Conservation (phyloP, 441 rosid species). For the Bruguiera hainesii region DNA sequence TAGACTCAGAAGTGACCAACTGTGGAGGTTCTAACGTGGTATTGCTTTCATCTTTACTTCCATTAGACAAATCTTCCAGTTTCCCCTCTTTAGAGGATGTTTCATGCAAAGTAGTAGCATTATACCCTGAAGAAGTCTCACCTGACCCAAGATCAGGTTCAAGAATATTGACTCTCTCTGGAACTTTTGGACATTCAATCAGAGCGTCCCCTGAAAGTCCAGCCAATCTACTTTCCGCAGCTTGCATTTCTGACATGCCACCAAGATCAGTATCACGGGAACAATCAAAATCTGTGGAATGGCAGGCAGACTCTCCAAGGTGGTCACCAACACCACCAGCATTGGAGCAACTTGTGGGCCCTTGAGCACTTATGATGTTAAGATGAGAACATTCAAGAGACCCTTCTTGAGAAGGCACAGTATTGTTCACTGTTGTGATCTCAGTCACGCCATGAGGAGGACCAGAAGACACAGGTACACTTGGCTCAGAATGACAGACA, state of each 20-base stretch:
- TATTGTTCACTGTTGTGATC: conserved; percentile 14
- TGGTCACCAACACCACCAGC: conserved; percentile 2
- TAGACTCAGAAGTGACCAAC: conserved; percentile 21
- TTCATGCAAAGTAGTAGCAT: conserved; percentile 5
- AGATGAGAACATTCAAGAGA: background rate
- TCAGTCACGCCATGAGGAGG: conserved; percentile 16
- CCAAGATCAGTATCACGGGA: conserved; percentile 9
- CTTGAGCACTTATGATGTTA: conserved; percentile 2
- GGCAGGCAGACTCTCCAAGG: conserved; percentile 4
- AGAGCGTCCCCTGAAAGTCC: conserved; percentile 13
- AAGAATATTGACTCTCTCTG: conserved; percentile 4
- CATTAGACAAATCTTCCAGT: conserved; percentile 11
- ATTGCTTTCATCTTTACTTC: conserved; percentile 13
- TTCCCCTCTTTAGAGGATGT: conserved; percentile 3
- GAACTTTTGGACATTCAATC: conserved; percentile 12
- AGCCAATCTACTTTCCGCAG: conserved; percentile 12
- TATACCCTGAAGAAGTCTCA: conserved; percentile 5
- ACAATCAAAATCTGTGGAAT: conserved; percentile 12
- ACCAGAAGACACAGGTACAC: conserved; percentile 6
- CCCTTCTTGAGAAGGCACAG: conserved; percentile 10
- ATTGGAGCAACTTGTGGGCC: conserved; percentile 1
- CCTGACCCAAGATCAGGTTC: conserved; percentile 15
- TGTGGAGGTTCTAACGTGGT: conserved; percentile 18
- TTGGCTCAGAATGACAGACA: conserved; percentile 9
- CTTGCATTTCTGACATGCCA: conserved; percentile 4